These are phyloP conservation scores for Tagetes erecta DNA, from an alignment of 129 eudicot genomes.

Conservation along the genomic window DNA sequence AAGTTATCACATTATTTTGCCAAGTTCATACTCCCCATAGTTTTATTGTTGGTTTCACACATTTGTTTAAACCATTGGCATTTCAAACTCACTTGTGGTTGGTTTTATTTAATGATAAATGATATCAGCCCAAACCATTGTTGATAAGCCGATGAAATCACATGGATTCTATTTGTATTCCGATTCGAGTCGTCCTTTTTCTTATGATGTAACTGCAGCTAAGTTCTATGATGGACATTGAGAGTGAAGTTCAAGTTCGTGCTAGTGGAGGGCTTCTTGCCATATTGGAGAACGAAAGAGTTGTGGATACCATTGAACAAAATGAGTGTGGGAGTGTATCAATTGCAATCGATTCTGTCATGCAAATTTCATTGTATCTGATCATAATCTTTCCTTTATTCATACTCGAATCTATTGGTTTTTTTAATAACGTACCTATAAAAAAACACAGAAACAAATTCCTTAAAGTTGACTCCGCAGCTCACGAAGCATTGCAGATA, in stretches of 20 bases:
- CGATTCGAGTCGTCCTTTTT: slow-evolving; percentile 14
- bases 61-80: background rate
- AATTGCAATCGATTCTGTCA: slow-evolving; percentile 60
- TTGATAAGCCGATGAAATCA: slow-evolving; percentile 9
- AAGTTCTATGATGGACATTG: slow-evolving; percentile 88
- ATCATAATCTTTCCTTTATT: background rate
- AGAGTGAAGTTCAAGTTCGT: slow-evolving; percentile 98
- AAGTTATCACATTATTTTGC: slow-evolving; percentile 38
- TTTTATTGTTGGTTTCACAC: background rate
- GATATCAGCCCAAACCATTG: background rate
- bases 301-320: slow-evolving; percentile 83
- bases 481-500: slow-evolving; percentile 94
- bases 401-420: slow-evolving; percentile 19
- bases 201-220: slow-evolving; percentile 51
- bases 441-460: slow-evolving; percentile 62
- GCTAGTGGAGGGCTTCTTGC: slow-evolving; percentile 98
- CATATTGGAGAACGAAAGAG: slow-evolving; percentile 82
- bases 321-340: slow-evolving; percentile 71
- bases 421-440: slow-evolving; percentile 7
- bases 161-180: background rate
- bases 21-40: slow-evolving; percentile 7
- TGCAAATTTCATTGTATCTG: slow-evolving; percentile 80
- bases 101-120: background rate
- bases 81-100: background rate
- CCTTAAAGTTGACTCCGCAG: slow-evolving; percentile 87